Percentiles rank a stretch among this genome's conserved stretches.
These are phyloP conservation scores for Scedosporium minutisporum DNA, from an alignment of 2,329 filamentous ascomycete genomes.

Conservation along the genomic window DNA sequence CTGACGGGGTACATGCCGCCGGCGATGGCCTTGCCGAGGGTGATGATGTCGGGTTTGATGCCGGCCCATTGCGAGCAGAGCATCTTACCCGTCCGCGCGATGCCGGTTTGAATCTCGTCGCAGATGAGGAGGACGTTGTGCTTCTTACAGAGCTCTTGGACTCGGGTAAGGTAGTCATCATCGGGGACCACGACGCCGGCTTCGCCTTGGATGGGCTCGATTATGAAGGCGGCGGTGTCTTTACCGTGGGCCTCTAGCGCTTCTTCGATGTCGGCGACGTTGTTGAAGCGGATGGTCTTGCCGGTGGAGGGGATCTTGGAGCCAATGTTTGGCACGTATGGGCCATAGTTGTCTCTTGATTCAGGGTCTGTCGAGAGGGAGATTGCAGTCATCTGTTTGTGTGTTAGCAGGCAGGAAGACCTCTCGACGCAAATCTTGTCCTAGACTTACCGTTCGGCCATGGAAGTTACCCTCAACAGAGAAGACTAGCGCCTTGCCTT, in stretches of 20 bases:
- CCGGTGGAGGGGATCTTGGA: conserved; percentile 64
- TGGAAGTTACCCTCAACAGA: conserved; percentile 90
- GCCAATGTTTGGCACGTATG: conserved; percentile 84
- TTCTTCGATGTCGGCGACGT: conserved; percentile 68
- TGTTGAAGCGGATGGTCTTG: conserved; percentile 76
- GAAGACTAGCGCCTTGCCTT: conserved; percentile 76
- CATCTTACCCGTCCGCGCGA: conserved; percentile 87
- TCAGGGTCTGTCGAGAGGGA: conserved; percentile 93
- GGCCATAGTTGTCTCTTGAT: conserved; percentile 92
- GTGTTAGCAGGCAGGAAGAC: not conserved
- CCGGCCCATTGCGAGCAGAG: conserved; percentile 90
- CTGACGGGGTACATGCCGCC: conserved; percentile 99
- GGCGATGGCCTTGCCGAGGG: conserved; percentile 94
- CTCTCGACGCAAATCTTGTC: not conserved
- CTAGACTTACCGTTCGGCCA: conserved; percentile 68
- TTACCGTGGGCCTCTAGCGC: conserved; percentile 72
- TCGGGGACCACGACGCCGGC: conserved; percentile 93
- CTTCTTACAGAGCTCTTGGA: conserved; percentile 80
- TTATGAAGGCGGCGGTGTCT: conserved; percentile 83
- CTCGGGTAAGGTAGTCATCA: conserved; percentile 73
- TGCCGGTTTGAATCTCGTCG: conserved; percentile 97
- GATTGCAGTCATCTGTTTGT: conserved; percentile 72
- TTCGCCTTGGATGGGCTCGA: conserved; percentile 96
- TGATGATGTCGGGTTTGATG: conserved; percentile 90
- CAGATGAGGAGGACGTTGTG: conserved; percentile 94